Evolutionary conservation across 306 rosid species (phyloP).

Genomic region (Echinosophora koreensis): DNA sequence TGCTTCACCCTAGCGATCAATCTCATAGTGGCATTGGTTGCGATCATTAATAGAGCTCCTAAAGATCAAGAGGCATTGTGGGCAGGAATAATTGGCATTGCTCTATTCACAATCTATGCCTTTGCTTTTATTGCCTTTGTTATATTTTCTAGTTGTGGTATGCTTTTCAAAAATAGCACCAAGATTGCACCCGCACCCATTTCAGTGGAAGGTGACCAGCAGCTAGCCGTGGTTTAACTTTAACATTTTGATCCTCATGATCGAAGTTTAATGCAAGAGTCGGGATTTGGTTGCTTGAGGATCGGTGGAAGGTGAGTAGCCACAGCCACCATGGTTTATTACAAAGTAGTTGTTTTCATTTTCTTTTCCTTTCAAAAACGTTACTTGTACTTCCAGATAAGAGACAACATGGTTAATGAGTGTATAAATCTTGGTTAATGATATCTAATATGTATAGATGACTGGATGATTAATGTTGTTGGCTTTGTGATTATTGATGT

Average conservation of each 20-base stretch:
- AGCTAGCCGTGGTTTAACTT: slow-evolving; percentile 22
- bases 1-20: slow-evolving; percentile 48
- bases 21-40: slow-evolving; percentile 42
- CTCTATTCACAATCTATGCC: slow-evolving; percentile 46
- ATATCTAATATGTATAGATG: too few species aligned
- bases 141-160: slow-evolving; percentile 44
- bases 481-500: too few species aligned
- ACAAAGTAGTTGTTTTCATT: too few species aligned
- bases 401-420: too few species aligned
- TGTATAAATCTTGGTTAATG: too few species aligned
- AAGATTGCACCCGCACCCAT: slow-evolving; percentile 58
- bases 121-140: slow-evolving; percentile 51
- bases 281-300: background rate
- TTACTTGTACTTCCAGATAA: too few species aligned
- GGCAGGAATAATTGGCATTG: slow-evolving; percentile 46
- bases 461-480: too few species aligned
- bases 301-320: background rate
- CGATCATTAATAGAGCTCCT: background rate
- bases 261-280: slow-evolving; percentile 4
- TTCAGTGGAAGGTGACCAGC: slow-evolving; percentile 42
- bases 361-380: too few species aligned
- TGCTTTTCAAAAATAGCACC: slow-evolving; percentile 28
- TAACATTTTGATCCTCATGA: slow-evolving; percentile 11
- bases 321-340: too few species aligned
- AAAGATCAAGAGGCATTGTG: slow-evolving; percentile 47